Conservation (phyloP, 148 eudicot genomes). For the Rhododendron mucronatum region DNA sequence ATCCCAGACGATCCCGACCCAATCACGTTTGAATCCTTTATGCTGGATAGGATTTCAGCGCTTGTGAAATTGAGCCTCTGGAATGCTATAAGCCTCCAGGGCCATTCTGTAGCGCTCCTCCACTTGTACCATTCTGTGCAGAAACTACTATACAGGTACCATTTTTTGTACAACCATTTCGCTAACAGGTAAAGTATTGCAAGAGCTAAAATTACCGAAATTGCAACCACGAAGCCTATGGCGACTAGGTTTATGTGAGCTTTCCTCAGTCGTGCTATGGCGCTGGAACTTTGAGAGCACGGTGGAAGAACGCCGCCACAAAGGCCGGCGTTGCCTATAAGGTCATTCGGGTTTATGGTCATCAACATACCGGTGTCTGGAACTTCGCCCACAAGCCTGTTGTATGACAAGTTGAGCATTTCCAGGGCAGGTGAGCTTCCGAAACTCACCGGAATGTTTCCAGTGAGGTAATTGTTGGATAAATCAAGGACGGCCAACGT, state of each 20-base stretch:
- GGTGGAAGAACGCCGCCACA: slow-evolving; percentile 81
- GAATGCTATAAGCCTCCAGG: slow-evolving; percentile 86
- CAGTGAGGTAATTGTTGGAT: slow-evolving; percentile 67
- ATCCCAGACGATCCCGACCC: slow-evolving; percentile 82
- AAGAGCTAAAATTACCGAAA: slow-evolving; percentile 43
- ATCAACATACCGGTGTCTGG: slow-evolving; percentile 66
- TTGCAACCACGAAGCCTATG: slow-evolving; percentile 51
- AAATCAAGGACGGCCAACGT: slow-evolving; percentile 70
- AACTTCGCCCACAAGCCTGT: slow-evolving; percentile 62
- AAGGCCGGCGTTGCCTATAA: slow-evolving; percentile 63
- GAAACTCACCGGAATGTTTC: slow-evolving; percentile 57
- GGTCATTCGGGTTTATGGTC: slow-evolving; percentile 63
- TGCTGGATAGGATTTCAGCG: slow-evolving; percentile 59
- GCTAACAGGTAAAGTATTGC: slow-evolving; percentile 34
- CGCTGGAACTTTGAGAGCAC: slow-evolving; percentile 37
- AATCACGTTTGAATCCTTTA: slow-evolving; percentile 71
- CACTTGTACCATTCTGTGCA: slow-evolving; percentile 53
- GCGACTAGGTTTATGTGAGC: slow-evolving; percentile 45
- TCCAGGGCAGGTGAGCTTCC: slow-evolving; percentile 89
- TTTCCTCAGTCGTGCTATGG: slow-evolving; percentile 18
- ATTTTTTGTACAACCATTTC: slow-evolving; percentile 41
- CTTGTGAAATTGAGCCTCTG: slow-evolving; percentile 72
- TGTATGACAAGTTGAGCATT: slow-evolving; percentile 70
- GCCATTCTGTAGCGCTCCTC: slow-evolving; percentile 52
- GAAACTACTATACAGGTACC: slow-evolving; percentile 57